Base-by-base conservation (phyloP, 1,284 basidiomycete genomes). In the Bondarzewia mesenterica region DNA sequence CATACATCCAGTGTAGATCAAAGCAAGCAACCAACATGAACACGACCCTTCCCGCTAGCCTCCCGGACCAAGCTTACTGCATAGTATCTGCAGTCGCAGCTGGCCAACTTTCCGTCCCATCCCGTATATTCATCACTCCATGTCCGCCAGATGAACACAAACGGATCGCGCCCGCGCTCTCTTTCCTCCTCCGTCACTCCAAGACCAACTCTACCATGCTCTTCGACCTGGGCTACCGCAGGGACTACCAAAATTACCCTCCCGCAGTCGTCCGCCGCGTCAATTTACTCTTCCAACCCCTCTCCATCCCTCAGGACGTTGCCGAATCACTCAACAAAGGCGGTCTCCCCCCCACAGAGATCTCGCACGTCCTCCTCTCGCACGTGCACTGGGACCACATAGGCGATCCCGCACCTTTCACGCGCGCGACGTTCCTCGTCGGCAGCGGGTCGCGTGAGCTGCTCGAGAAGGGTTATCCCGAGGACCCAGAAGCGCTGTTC, bases 221-320 rank as follows among this genome's bases (percentile, higher is more conserved):
- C 12, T 78, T 81, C 50, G 78, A 80, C 54, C 67, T 80, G 14
- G 77, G 78, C 15, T 66, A 73, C 18, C 69, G 73, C 23, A 67
- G 67, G 35, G 72, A 80, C 57, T 61, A 66, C 58, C 59, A 71
- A n/a, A 66, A 59, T 6, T 67, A 68, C 39, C 69, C 75, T 0
- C 71, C 56, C 0, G 56, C 51, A 0, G 49, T 59, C 16, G 57
- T 62, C 44, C 48, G 66, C 40, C 60, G 54, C 57, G 54, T 69
- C 38, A n/a, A n/a, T 32, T 55, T 60, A 29, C 50, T 55, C 12
- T 50, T 56, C 5, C 65, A 64, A 39, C 59, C 61, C 8, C 56
- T 68, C 22, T 52, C 58, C 7, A 59, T 74, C 7, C 56, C 63
- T 1, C 71, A 77, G 49, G 69, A 71, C 49, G 75, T 72, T 7